These are phyloP conservation scores for Zygoascus flipseniorum DNA, from an alignment of 805 yeast genomes.

Conservation along the genomic window DNA sequence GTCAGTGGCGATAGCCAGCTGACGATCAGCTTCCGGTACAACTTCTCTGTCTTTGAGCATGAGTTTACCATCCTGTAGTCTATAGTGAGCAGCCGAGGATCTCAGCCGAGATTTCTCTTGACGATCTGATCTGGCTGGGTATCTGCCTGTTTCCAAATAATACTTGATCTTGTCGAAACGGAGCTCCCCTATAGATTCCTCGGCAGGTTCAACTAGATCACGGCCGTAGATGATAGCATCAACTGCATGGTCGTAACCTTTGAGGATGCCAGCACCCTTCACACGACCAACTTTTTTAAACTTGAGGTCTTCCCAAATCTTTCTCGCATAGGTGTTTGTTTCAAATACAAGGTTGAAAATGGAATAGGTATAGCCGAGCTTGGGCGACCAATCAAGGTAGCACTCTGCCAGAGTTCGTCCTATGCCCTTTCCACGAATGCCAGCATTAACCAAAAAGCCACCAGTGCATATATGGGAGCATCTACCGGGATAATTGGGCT, in stretches of 20 bases:
- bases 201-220: constrained; percentile 53
- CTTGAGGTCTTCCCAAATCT: constrained; percentile 65
- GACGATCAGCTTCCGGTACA: constrained; percentile 66
- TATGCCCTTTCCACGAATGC: constrained; percentile 85
- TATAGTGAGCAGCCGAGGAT: constrained; percentile 67
- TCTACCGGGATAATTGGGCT: constrained; percentile 88
- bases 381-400: constrained; percentile 83
- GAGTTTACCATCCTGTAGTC: constrained; percentile 60
- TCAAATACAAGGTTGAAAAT: constrained; percentile 83
- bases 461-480: constrained; percentile 91
- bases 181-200: constrained; percentile 33
- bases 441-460: constrained; percentile 82
- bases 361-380: constrained; percentile 76
- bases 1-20: constrained; percentile 63
- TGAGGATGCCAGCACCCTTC: constrained; percentile 80
- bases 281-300: constrained; percentile 74
- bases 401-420: constrained; percentile 81
- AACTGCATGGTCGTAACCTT: constrained; percentile 76
- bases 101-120: constrained; percentile 84
- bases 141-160: constrained; percentile 75
- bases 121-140: constrained; percentile 76
- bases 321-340: constrained; percentile 73
- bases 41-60: constrained; percentile 76
- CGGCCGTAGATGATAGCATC: constrained; percentile 83
- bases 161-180: constrained; percentile 70